These are phyloP conservation scores for Myxozyma sirexii DNA, from an alignment of 805 yeast genomes.

Conservation along the genomic window DNA sequence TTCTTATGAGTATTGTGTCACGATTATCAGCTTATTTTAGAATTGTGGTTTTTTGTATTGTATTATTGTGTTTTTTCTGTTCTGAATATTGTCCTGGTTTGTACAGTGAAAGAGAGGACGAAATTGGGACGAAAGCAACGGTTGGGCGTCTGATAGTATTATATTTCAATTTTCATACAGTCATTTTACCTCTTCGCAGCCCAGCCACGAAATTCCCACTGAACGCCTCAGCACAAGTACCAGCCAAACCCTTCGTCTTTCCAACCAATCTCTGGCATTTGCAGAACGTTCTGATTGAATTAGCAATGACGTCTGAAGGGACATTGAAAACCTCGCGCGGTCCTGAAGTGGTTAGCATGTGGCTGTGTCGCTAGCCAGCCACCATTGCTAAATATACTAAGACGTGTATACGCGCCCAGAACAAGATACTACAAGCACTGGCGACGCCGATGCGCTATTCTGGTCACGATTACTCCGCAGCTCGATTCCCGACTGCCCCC, in stretches of 20 bases:
- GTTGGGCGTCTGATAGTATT: no score
- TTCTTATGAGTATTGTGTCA: background rate
- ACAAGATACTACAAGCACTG: background rate
- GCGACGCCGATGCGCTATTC: background rate
- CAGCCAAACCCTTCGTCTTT: no score
- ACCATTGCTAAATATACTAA: background rate
- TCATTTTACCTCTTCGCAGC: no score
- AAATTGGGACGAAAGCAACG: no score
- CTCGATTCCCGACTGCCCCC: background rate
- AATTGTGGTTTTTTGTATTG: background rate
- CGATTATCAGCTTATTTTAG: no score
- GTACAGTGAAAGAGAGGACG: no score
- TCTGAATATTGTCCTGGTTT: background rate
- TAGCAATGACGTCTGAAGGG: background rate
- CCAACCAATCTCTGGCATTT: no score
- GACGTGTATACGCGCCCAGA: slow-evolving; percentile 5
- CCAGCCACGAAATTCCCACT: no score
- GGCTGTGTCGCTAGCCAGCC: background rate
- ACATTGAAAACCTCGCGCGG: background rate
- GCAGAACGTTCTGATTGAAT: no score
- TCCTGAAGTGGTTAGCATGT: background rate
- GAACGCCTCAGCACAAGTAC: no score
- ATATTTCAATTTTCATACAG: no score
- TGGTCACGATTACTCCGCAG: no score
- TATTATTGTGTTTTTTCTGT: background rate